Base-by-base conservation (phyloP, 257 asterid species). In the Lithospermum erythrorhizon region DNA sequence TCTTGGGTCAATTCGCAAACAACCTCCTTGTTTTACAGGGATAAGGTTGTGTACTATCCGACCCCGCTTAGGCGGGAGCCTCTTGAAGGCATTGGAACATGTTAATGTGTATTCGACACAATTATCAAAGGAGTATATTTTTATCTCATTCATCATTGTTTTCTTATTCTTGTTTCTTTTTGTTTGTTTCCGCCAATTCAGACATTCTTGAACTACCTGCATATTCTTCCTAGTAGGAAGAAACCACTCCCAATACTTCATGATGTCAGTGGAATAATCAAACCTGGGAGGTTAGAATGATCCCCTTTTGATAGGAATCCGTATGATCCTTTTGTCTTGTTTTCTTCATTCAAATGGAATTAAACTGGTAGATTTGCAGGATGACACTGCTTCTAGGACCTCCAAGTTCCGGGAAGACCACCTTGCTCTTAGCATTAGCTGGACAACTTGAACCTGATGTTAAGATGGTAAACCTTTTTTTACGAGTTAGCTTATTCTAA, bases 361-460 rank as follows among this genome's bases (percentile, higher is more conserved):
- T 41, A 15, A 21, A 17, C 19, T 27, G 61, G 32, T 56, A 53
- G 63, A 35, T 65, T 30, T 53, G 79, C 75, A 86, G 93, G 6
- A 76, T 83, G 94, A 82, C 90, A 19, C 73, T 87, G 69, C 79
- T 87, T 55, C 75, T 87, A 66, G 94, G 94, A 1, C 95, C 94
- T 30, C 93, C 95, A 24, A 67, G 89, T 67, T 80, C 83, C 0
- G 87, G 89, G 19, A 83, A 86, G 71, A 83, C 94, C 2, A 76
- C 90, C 0, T 71, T 87, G 73, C 66, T 83, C 75, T 55, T 87
- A 73, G 85, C 89, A 18, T 73, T 86, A 72, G 82, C 95, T 24
- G 95, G 87, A 55, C 78, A 78, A 78, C 85, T 77, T 58, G 83
- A 81, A 56, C 72, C 83, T 8, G 66, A 58, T 62, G 65, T 83